phyloP scores from a whole-genome alignment of 306 rosid species.

The Lathyrus oleraceus region DNA sequence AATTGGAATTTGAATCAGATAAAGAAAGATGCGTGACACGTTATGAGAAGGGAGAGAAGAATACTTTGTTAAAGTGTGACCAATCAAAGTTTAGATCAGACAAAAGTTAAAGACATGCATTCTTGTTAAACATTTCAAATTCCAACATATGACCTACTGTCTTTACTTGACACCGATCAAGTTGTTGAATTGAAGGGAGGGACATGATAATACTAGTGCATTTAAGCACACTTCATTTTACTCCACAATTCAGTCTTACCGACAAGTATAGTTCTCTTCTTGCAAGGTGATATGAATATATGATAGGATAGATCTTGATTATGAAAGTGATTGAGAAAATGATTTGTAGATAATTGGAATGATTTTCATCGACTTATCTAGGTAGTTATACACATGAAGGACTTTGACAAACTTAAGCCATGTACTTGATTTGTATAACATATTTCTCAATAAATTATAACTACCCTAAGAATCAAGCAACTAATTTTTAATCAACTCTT shows the following conservation, averaged over 20 bases:
- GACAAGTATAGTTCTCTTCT: not conserved
- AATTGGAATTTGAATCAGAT: constrained; percentile 37
- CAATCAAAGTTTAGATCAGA: constrained; percentile 12
- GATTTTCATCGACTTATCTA: no score
- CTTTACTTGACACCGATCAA: constrained; percentile 1
- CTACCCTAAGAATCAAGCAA: no score
- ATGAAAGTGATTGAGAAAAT: not conserved
- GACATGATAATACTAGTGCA: not conserved
- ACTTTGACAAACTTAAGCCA: no score
- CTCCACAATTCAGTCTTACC: not conserved
- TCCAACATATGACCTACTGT: constrained; percentile 17
- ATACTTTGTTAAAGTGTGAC: constrained; percentile 32
- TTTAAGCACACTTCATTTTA: not conserved
- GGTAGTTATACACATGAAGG: no score
- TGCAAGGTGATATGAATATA: not conserved
- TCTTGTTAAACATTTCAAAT: constrained; percentile 3
- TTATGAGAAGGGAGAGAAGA: constrained; percentile 23
- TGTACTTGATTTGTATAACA: no score
- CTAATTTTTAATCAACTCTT: no score
- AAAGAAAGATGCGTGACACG: constrained; percentile 38
- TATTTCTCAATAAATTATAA: no score
- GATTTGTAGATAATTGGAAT: no score
- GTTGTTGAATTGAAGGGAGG: not conserved
- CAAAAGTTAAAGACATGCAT: constrained; percentile 30
- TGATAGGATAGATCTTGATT: not conserved